A percentile compares a stretch with the other conserved stretches of the same genome.
Evolutionary conservation across 169 alveolate genomes (phyloP).

Genomic region (Plasmodium gonderi): DNA sequence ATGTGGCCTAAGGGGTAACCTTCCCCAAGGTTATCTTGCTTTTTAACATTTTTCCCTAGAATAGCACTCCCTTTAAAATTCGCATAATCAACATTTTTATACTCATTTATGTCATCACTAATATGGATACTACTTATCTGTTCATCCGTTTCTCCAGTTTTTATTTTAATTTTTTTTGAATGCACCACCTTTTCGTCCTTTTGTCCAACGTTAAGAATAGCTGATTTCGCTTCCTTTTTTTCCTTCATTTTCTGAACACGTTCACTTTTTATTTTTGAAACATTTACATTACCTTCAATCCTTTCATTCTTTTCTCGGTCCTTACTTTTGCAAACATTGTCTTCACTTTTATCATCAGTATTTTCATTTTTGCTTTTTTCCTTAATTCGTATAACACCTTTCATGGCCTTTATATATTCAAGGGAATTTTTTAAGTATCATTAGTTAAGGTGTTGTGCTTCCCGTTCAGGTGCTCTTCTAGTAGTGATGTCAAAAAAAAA

Average conservation of each 20-base stretch:
- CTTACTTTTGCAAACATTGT: not conserved
- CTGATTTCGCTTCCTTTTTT: not conserved
- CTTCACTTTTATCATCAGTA: not conserved
- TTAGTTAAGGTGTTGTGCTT: not conserved
- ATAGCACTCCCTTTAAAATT: not conserved
- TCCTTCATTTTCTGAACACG: not conserved
- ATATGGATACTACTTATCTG: not conserved
- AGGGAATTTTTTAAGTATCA: not conserved
- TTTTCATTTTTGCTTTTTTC: not conserved
- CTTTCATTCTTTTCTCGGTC: not conserved
- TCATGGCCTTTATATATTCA: constrained; percentile 16
- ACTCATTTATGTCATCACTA: not conserved
- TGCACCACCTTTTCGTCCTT: not conserved
- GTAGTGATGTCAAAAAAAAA: no score
- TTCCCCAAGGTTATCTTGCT: not conserved
- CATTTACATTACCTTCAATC: not conserved
- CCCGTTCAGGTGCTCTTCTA: not conserved
- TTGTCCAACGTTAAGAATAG: not conserved
- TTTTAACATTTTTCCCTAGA: not conserved
- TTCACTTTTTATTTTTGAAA: not conserved
- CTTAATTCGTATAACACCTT: constrained; percentile 26
- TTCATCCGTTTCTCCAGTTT: not conserved
- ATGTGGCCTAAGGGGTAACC: not conserved
- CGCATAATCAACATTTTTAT: not conserved
- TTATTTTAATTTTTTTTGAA: not conserved